Evolutionary conservation across 1,284 basidiomycete species (phyloP).

Genomic region (Cystobasidium slooffiae): DNA sequence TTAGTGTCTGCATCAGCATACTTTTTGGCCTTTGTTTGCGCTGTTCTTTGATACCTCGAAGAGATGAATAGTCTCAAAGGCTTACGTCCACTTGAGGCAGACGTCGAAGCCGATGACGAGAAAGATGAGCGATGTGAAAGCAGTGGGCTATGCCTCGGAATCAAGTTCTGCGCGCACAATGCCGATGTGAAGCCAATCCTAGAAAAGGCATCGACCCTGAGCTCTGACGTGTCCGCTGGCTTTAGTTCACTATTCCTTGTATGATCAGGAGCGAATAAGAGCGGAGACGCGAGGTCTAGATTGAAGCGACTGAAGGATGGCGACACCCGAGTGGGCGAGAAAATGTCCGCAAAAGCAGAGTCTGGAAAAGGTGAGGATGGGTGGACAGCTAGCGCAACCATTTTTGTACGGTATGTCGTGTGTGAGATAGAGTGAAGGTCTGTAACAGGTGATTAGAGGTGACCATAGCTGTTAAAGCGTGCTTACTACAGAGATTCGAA

Average conservation of each 20-base stretch:
- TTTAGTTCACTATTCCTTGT: no score
- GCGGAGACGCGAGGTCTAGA: background rate
- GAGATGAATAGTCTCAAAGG: slow-evolving; percentile 23
- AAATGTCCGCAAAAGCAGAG: background rate
- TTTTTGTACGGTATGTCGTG: no score
- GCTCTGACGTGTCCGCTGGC: background rate
- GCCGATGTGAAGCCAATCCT: slow-evolving; percentile 1
- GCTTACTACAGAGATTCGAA: no score
- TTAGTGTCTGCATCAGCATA: slow-evolving; percentile 8
- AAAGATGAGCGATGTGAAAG: background rate
- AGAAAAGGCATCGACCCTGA: background rate
- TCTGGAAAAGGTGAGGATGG: background rate
- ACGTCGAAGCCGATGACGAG: background rate
- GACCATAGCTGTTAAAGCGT: no score
- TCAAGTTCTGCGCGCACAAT: background rate
- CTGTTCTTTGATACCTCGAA: background rate
- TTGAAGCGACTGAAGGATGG: slow-evolving; percentile 5
- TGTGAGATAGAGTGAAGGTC: no score
- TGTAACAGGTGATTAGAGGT: no score
- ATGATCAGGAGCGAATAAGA: background rate
- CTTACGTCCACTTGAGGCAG: background rate
- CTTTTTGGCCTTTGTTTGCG: background rate
- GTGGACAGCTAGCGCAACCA: background rate
- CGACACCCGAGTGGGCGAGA: slow-evolving; percentile 15
- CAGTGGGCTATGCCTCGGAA: slow-evolving; percentile 15